A percentile compares a stretch with the other conserved stretches of the same genome.
Evolutionary conservation across 345 rosid genomes (phyloP).

Genomic region (Erodium maritimum): DNA sequence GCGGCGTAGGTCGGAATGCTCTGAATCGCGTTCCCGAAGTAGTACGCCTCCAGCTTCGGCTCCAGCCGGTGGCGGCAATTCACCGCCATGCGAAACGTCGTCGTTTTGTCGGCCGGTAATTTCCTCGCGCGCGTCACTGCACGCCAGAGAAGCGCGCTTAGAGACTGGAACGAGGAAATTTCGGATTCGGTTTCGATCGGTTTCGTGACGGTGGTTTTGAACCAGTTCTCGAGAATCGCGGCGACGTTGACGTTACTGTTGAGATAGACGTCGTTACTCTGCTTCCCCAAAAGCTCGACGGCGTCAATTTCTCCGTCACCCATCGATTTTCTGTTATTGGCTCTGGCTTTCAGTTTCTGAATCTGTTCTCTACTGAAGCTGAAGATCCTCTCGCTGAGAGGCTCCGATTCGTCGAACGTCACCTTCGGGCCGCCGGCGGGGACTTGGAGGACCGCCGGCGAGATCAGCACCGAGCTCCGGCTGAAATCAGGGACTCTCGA

Average conservation of each 20-base stretch:
- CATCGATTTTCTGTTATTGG: conserved; percentile 22
- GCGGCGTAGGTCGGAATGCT: conserved; percentile 67
- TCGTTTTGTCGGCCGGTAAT: conserved; percentile 31
- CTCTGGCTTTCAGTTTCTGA: conserved; percentile 46
- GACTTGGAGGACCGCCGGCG: conserved; percentile 48
- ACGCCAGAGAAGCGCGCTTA: conserved; percentile 65
- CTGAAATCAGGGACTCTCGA: conserved; percentile 48
- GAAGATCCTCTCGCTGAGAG: conserved; percentile 68
- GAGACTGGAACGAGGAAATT: conserved; percentile 85
- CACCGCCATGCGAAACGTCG: conserved; percentile 92
- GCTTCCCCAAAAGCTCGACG: conserved; percentile 58
- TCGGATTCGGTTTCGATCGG: conserved; percentile 21
- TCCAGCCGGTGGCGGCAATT: conserved; percentile 63
- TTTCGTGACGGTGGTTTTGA: conserved; percentile 22
- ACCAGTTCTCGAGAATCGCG: conserved; percentile 27
- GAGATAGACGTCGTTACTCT: conserved; percentile 33
- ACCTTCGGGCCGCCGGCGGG: conserved; percentile 72
- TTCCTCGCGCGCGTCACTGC: conserved; percentile 84
- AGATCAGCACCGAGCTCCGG: conserved; percentile 50
- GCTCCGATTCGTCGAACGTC: conserved; percentile 54
- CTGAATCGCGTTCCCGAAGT: conserved; percentile 94
- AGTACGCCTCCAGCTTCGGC: conserved; percentile 54
- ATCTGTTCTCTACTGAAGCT: conserved; percentile 68
- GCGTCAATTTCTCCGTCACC: conserved; percentile 21
- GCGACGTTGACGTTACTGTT: conserved; percentile 15